These are phyloP conservation scores for Ceratobasidium sp. DNA, from an alignment of 1,284 basidiomycete species.

Conservation along the genomic window DNA sequence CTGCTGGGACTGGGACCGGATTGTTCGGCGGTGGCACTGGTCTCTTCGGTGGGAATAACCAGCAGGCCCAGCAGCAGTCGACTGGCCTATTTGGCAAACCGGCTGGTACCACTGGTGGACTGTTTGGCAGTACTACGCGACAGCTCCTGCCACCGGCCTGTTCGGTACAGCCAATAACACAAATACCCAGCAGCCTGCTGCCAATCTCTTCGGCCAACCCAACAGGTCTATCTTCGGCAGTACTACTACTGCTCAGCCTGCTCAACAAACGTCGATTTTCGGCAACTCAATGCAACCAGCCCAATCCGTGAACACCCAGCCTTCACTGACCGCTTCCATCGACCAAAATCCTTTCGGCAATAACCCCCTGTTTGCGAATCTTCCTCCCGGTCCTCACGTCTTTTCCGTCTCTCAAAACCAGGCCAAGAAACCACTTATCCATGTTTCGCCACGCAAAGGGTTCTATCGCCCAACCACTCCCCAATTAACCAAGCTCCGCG, in stretches of 20 bases:
- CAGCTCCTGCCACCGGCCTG: slow-evolving; percentile 48
- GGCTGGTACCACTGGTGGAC: slow-evolving; percentile 44
- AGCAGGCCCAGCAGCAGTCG: slow-evolving; percentile 47
- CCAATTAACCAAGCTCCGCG: slow-evolving; percentile 47
- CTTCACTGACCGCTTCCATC: slow-evolving; percentile 80
- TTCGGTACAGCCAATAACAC: slow-evolving; percentile 8
- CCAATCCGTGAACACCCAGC: slow-evolving; percentile 42
- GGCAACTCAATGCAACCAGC: slow-evolving; percentile 44
- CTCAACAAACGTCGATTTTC: slow-evolving; percentile 49
- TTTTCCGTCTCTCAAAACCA: slow-evolving; percentile 45
- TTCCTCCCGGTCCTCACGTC: slow-evolving; percentile 43
- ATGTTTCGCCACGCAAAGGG: slow-evolving; percentile 52
- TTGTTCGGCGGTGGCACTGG: slow-evolving; percentile 42
- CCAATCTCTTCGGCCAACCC: slow-evolving; percentile 58
- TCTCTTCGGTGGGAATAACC: slow-evolving; percentile 44
- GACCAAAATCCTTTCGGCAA: slow-evolving; percentile 86
- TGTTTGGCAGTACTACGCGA: slow-evolving; percentile 56
- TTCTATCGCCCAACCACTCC: slow-evolving; percentile 51
- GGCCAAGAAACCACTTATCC: slow-evolving; percentile 53
- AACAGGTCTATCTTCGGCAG: slow-evolving; percentile 39
- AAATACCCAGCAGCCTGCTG: slow-evolving; percentile 50
- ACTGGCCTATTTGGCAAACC: slow-evolving; percentile 25
- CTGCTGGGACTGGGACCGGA: slow-evolving; percentile 42
- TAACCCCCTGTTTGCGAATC: slow-evolving; percentile 60
- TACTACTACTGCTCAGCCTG: slow-evolving; percentile 45